Base-by-base conservation (phyloP, 2,329 filamentous ascomycete genomes). In the Didymellaceae sp. region DNA sequence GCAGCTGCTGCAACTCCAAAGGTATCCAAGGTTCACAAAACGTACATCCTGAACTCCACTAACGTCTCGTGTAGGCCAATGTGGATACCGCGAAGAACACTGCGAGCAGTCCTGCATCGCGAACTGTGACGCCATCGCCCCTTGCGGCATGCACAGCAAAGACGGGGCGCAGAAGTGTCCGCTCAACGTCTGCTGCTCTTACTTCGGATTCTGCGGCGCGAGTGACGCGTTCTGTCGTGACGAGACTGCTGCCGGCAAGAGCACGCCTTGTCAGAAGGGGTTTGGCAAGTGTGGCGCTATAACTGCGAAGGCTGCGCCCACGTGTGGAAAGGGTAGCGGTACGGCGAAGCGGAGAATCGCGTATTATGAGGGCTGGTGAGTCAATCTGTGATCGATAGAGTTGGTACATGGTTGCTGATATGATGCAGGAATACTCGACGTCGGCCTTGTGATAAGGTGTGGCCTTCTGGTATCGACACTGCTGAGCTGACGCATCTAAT, bases 141-240 rank as follows among this genome's bases (percentile, higher is more conserved):
- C 69, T 31, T 76, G 73, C 28, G 73, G 73, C 14, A 50, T 69
- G 17, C 65, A 68, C 45, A 65, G 63, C 10, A 34, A 33, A 4
- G 33, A 26, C 7, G 45, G 50, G 13, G 11, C 26, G 1, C 45
- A 37, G 18, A 52, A 8, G 4, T 62, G 58, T 18, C 53, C 54
- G 1, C 31, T 61, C 5, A 59, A 62, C 9, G 44, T 54, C 9
- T 66, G 61, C 42, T 64, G 61, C 45, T 61, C 56, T 5, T 74
- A 78, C 35, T 66, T 74, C 2, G 75, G 75, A 1, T 62, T 65
- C 45, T 78, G 76, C 7, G 73, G 71, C 10, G 49, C 52, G 22
- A 75, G 67, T 1, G 76, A 51, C 7, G 25, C 50, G 2, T 65
- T 62, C 32, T 55, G 47, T 35, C 48, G 43, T 11, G 50, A 47